Base-by-base conservation (phyloP, 176 grass and related monocot genomes). In the Elaeis guineensis region DNA sequence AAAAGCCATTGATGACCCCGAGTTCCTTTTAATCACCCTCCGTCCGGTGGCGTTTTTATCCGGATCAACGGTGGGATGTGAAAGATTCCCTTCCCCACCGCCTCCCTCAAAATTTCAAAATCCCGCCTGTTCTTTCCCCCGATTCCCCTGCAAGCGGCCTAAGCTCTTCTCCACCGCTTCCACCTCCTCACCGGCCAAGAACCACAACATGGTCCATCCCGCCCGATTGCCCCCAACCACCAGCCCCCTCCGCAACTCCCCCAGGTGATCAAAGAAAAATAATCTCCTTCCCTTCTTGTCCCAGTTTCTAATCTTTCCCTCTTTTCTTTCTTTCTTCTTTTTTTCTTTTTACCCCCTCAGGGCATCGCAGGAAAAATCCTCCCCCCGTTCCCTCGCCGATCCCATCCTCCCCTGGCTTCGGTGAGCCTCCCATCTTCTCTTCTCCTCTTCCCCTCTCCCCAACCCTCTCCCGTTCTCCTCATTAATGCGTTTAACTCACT, bases 361-460 rank as follows among this genome's bases (percentile, higher is more conserved):
- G 65, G 21, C 25, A 4, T 32, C 51, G 12, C n/a, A 55, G 51
- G 65, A 54, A 11, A 51, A 32, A 55, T n/a, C 52, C 5, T 68
- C 51, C 26, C n/a, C 5, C 1, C 85, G 50, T 44, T 51, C 29
- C 52, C 72, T 39, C 28, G 63, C 26, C 51, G 93, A 98, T 75
- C 84, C 87, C 24, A 83, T 98, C 62, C 78, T 79, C 54, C 87
- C 87, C 0, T 82, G 74, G 72, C 78, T 92, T 52, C 68, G 87
- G 93, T 92, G 72, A 15, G 6, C 18, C 54, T 49, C 21, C 23
- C 25, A 24, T 29, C 1, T n/a, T 49, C n/a, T 67, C 4, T 17
- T 52, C 4, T 16, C n/a, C 62, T 23, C 51, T 20, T 49, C 17
- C 0, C 20, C n/a, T 25, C 29, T 22, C 6, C 21, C 18, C 4